Conservation (phyloP, 345 rosid species). For the Anastatica hierochuntica region DNA sequence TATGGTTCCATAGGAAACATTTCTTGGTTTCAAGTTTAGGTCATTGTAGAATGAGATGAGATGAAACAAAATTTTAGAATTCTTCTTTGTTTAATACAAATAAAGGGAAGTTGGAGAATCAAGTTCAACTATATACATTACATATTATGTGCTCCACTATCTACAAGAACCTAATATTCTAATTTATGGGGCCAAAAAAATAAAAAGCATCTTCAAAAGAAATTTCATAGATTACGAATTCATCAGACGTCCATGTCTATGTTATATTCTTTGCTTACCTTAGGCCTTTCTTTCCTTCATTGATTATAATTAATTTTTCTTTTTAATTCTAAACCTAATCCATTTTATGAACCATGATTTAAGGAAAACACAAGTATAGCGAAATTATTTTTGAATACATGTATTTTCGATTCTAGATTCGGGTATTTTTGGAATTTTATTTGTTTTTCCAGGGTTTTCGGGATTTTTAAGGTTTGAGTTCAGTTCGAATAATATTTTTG, state of each 20-base stretch:
- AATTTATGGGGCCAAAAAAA: conserved; percentile 16
- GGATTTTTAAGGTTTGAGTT: no score
- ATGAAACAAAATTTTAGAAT: not conserved
- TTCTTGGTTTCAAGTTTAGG: conserved; percentile 1
- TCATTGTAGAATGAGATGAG: not conserved
- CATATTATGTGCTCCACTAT: no score
- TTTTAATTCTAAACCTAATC: conserved; percentile 3
- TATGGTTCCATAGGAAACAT: conserved; percentile 1
- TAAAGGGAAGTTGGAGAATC: not conserved
- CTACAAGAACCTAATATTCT: conserved; percentile 21
- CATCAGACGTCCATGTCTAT: conserved; percentile 16
- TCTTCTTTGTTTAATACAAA: not conserved
- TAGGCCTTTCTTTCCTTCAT: not conserved
- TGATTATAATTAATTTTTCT: not conserved
- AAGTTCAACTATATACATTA: not conserved
- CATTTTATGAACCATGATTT: conserved; percentile 8
- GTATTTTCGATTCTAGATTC: no score
- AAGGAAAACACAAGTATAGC: no score
- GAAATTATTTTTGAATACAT: no score
- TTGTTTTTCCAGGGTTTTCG: no score
- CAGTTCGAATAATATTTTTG: no score
- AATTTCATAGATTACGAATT: conserved; percentile 15
- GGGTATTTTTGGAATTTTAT: no score
- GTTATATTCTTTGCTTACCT: conserved; percentile 28
- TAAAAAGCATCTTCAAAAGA: conserved; percentile 24